A percentile compares a stretch with the other conserved stretches of the same genome.
These are phyloP conservation scores for Lipomyces chichibuensis DNA, from an alignment of 805 yeast species.

Conservation along the genomic window DNA sequence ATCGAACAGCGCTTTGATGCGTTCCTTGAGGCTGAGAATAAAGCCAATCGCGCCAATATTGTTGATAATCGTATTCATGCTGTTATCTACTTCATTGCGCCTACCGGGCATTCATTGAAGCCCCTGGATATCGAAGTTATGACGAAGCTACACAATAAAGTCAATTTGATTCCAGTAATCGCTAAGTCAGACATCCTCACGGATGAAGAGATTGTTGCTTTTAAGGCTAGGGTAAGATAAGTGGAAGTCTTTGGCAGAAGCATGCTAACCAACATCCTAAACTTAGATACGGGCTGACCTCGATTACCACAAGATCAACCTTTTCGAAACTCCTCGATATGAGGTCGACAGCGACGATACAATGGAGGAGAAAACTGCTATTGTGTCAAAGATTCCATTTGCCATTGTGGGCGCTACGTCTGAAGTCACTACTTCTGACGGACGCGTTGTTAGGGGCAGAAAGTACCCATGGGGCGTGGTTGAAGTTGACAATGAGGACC, in stretches of 20 bases:
- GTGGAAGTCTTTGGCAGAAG: neutral
- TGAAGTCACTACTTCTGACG: constrained; percentile 68
- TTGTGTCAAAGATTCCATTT: constrained; percentile 78
- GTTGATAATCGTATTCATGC: constrained; percentile 91
- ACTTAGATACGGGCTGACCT: constrained; percentile 67
- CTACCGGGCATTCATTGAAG: constrained; percentile 91
- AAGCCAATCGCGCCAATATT: constrained; percentile 69
- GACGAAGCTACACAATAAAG: constrained; percentile 85
- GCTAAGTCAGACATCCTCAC: constrained; percentile 94
- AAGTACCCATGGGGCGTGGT: constrained; percentile 96
- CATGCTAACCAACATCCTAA: neutral
- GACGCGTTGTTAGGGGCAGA: constrained; percentile 85
- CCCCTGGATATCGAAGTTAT: constrained; percentile 87
- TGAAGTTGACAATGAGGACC: constrained; percentile 92
- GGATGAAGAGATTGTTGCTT: constrained; percentile 75
- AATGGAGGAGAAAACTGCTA: constrained; percentile 61
- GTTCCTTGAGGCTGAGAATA: constrained; percentile 87
- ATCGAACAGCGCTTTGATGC: constrained; percentile 83
- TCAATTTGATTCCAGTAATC: constrained; percentile 90
- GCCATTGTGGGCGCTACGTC: constrained; percentile 93
- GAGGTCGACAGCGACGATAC: constrained; percentile 87
- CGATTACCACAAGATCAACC: constrained; percentile 67
- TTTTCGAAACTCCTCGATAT: constrained; percentile 76
- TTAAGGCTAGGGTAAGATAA: constrained; percentile 58
- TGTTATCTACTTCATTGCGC: constrained; percentile 89